These are phyloP conservation scores for Quercus parvula DNA, from an alignment of 306 rosid species.

Conservation along the genomic window DNA sequence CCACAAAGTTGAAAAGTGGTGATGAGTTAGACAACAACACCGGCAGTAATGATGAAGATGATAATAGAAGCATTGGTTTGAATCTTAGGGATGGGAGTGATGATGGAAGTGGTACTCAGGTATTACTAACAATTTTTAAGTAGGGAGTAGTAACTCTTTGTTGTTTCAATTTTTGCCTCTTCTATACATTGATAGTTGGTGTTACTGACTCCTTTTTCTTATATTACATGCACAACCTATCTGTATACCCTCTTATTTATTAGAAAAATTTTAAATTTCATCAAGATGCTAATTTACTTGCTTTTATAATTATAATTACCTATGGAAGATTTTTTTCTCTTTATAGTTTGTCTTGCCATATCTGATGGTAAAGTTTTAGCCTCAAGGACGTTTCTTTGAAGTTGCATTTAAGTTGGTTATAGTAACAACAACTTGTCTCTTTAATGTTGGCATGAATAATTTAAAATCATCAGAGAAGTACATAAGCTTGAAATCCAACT, in stretches of 20 bases:
- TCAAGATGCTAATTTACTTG: not conserved
- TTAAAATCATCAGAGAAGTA: not conserved
- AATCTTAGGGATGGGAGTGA: not conserved
- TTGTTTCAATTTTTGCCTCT: not conserved
- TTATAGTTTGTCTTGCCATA: not conserved
- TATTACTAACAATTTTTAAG: not conserved
- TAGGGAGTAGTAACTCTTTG: not conserved
- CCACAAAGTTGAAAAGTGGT: not conserved
- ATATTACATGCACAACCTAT: not conserved
- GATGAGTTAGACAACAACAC: not conserved
- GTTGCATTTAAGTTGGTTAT: not conserved
- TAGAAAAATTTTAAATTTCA: too few species aligned
- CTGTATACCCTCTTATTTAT: too few species aligned
- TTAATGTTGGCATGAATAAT: not conserved
- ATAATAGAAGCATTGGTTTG: not conserved
- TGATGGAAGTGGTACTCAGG: conserved; percentile 5
- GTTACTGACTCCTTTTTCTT: not conserved
- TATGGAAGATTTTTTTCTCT: not conserved
- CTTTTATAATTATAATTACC: not conserved
- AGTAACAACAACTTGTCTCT: not conserved
- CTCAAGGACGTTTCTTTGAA: not conserved
- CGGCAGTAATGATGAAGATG: not conserved
- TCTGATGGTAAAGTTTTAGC: not conserved
- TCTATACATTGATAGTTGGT: not conserved
- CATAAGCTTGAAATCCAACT: not conserved